Percentiles rank a stretch among this genome's conserved stretches.
Conservation (phyloP, 805 yeast genomes). For the Debaryomyces maramus region DNA sequence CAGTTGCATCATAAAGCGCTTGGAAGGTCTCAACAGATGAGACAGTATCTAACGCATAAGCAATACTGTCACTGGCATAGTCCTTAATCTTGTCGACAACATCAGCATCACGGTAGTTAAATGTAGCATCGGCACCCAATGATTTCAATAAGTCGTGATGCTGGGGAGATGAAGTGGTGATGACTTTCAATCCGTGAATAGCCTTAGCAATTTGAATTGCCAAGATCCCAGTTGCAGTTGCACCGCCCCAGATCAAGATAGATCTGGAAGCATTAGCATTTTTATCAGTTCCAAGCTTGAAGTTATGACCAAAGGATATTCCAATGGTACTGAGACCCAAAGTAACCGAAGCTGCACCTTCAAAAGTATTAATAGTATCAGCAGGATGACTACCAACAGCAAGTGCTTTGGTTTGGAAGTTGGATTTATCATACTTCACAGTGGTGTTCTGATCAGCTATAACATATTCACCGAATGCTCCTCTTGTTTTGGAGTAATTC, state of each 20-base stretch:
- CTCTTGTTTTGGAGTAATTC: slow-evolving; percentile 44
- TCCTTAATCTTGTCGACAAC: slow-evolving; percentile 22
- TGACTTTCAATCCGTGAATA: slow-evolving; percentile 29
- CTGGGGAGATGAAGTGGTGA: slow-evolving; percentile 27
- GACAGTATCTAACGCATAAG: slow-evolving; percentile 28
- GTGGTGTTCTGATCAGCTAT: slow-evolving; percentile 36
- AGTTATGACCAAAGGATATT: slow-evolving; percentile 32
- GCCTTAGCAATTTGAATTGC: slow-evolving; percentile 34
- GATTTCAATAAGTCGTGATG: slow-evolving; percentile 23
- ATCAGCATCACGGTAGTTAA: slow-evolving; percentile 28
- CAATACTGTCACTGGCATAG: slow-evolving; percentile 18
- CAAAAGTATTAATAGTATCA: slow-evolving; percentile 50
- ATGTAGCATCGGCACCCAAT: slow-evolving; percentile 29
- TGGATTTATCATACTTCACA: slow-evolving; percentile 27
- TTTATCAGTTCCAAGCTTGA: slow-evolving; percentile 24
- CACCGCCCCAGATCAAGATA: slow-evolving; percentile 39
- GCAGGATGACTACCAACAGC: slow-evolving; percentile 26
- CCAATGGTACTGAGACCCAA: slow-evolving; percentile 55
- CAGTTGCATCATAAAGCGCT: slow-evolving; percentile 26
- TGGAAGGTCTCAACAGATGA: slow-evolving; percentile 23
- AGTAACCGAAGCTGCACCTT: slow-evolving; percentile 64
- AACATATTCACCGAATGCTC: slow-evolving; percentile 61
- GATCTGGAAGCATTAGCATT: slow-evolving; percentile 12
- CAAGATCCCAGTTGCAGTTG: slow-evolving; percentile 32
- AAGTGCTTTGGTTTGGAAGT: slow-evolving; percentile 13